A percentile compares a stretch with the other conserved stretches of the same genome.
Conservation (phyloP, 257 asterid species). For the Solanum paucissectum region DNA sequence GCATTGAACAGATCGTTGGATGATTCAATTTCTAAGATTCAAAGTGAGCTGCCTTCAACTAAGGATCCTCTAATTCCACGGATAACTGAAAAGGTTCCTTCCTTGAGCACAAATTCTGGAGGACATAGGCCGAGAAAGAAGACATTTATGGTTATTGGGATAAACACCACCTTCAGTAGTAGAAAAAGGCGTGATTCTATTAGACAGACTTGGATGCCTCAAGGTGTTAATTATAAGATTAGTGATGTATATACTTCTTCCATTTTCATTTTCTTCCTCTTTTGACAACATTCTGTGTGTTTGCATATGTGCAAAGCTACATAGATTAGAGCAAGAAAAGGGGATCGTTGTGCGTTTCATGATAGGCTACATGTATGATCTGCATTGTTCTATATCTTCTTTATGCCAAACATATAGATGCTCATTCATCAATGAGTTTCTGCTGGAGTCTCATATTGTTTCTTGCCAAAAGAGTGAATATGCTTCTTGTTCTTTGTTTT, state of each 20-base stretch:
- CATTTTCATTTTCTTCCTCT: not conserved
- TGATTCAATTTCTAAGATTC: constrained; percentile 36
- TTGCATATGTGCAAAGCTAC: constrained; percentile 39
- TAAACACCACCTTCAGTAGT: constrained; percentile 75
- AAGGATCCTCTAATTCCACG: constrained; percentile 13
- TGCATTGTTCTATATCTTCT: not conserved
- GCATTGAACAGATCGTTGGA: constrained; percentile 29
- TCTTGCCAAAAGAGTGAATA: not conserved
- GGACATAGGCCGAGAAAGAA: constrained; percentile 9
- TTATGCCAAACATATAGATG: not conserved
- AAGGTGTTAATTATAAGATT: constrained; percentile 23
- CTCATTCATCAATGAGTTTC: not conserved
- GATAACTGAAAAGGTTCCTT: constrained; percentile 11
- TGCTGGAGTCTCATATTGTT: not conserved
- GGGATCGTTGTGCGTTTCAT: constrained; percentile 70
- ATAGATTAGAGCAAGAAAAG: constrained; percentile 55
- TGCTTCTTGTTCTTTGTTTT: not conserved
- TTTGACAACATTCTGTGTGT: not conserved
- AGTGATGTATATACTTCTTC: not conserved
- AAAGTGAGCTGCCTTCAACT: constrained; percentile 39
- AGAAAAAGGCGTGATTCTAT: constrained; percentile 75
- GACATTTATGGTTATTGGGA: constrained; percentile 57
- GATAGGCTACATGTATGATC: constrained; percentile 71
- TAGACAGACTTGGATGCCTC: constrained; percentile 80
- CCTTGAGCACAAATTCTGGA: not conserved